Evolutionary conservation across 352 stramenopile species (phyloP).

Genomic region (Phytophthora pisi): DNA sequence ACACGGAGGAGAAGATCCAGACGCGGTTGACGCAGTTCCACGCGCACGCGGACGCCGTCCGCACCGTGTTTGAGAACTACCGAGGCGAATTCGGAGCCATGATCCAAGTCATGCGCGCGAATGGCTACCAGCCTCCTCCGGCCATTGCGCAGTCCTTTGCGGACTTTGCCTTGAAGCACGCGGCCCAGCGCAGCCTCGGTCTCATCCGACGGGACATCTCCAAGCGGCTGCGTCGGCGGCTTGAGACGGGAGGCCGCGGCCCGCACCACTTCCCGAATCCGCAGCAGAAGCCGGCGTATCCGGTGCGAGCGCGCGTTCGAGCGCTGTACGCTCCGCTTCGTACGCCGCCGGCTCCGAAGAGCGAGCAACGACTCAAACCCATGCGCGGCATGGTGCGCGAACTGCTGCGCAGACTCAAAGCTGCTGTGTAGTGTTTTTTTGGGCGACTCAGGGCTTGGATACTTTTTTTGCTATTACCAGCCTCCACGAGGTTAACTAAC

Average conservation of each 20-base stretch:
- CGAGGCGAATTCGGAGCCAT: slow-evolving; percentile 11
- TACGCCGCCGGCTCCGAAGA: not conserved
- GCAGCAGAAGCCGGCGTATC: slow-evolving; percentile 21
- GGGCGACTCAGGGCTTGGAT: too few species aligned
- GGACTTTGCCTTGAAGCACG: slow-evolving; percentile 25
- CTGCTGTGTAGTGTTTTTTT: too few species aligned
- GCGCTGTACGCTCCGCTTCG: slow-evolving; percentile 9
- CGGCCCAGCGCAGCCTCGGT: slow-evolving; percentile 28
- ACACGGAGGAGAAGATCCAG: slow-evolving; percentile 93
- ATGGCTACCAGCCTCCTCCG: slow-evolving; percentile 25
- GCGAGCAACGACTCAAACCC: slow-evolving; percentile 12
- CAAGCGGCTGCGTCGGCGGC: slow-evolving; percentile 16
- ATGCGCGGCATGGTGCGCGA: slow-evolving; percentile 14
- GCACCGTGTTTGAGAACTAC: slow-evolving; percentile 43
- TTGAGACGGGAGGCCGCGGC: slow-evolving; percentile 17
- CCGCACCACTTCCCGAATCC: slow-evolving; percentile 25
- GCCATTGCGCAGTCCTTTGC: slow-evolving; percentile 29
- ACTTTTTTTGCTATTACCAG: too few species aligned
- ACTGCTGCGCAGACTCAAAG: slow-evolving; percentile 18
- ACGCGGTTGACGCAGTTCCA: slow-evolving; percentile 88
- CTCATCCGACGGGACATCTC: slow-evolving; percentile 29
- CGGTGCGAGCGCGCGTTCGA: slow-evolving; percentile 20
- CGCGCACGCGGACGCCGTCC: slow-evolving; percentile 58
- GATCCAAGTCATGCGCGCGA: slow-evolving; percentile 31
- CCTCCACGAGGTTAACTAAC: too few species aligned